Percentiles rank a stretch among this genome's conserved stretches.
Evolutionary conservation across 352 stramenopile species (phyloP).

Genomic region (Halophytophthora batemanensis): DNA sequence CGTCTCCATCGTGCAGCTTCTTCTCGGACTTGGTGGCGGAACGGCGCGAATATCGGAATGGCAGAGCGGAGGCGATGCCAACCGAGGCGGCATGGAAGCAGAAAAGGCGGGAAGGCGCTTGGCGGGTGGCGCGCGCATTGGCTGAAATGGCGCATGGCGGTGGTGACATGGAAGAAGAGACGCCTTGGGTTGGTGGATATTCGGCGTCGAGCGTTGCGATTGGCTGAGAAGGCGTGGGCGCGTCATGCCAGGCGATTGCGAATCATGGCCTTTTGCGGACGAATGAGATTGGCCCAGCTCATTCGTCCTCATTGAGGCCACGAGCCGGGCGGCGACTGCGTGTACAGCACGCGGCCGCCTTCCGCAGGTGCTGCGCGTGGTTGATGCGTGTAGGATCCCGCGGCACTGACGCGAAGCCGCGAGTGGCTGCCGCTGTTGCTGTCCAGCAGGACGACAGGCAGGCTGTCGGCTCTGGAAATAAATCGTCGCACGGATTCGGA

Average conservation of each 20-base stretch:
- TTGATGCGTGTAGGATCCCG: no score
- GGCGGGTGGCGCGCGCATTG: constrained; percentile 13
- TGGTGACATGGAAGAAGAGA: not conserved
- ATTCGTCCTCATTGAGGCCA: no score
- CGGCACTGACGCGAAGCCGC: no score
- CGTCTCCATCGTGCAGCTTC: constrained; percentile 44
- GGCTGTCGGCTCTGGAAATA: no score
- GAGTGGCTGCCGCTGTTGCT: no score
- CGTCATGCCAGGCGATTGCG: constrained; percentile 1
- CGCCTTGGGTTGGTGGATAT: constrained; percentile 8
- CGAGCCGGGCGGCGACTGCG: no score
- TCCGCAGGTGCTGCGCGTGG: no score
- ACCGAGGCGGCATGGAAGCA: not conserved
- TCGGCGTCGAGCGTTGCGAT: constrained; percentile 1
- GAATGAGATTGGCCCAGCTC: no score
- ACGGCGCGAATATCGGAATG: constrained; percentile 16
- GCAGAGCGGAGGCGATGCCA: not conserved
- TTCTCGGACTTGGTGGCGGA: not conserved
- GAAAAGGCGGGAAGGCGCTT: no score
- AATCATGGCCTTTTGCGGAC: constrained; percentile 2
- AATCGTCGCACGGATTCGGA: no score
- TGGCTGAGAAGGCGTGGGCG: not conserved
- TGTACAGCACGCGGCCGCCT: no score
- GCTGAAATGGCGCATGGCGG: constrained; percentile 5
- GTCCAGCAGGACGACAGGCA: no score